phyloP scores from a whole-genome alignment of 2,329 filamentous ascomycete species.

The Alternaria alternata region DNA sequence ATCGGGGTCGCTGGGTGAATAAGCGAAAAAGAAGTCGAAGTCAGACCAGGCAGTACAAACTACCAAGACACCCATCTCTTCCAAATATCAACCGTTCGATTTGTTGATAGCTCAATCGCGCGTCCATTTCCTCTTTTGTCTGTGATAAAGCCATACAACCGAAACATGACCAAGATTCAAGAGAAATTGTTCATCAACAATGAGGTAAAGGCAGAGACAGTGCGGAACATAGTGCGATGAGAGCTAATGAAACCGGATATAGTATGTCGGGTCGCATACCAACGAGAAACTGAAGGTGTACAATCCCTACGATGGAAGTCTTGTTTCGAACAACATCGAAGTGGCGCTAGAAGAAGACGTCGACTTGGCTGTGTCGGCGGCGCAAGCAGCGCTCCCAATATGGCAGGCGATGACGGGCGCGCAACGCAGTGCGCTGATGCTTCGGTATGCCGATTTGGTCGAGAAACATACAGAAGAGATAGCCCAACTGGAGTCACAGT shows the following conservation, averaged over 20 bases:
- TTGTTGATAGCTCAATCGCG: neutral
- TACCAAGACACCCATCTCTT: neutral
- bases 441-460: conserved; percentile 36
- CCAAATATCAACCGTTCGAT: neutral
- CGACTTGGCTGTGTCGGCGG: conserved; percentile 37
- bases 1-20: neutral
- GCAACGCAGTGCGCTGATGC: conserved; percentile 35
- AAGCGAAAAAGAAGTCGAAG: neutral
- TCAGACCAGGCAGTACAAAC: too few relatives aligned
- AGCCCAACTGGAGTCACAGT: conserved; percentile 22
- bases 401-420: conserved; percentile 30
- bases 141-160: neutral
- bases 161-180: conserved; percentile 6
- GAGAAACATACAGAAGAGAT: conserved; percentile 25
- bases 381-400: conserved; percentile 32
- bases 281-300: conserved; percentile 31
- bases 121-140: fast-evolving
- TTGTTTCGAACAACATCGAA: conserved; percentile 33
- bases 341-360: conserved; percentile 34
- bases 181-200: conserved; percentile 41
- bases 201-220: conserved; percentile 20
- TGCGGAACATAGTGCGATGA: neutral
- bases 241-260: neutral
- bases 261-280: conserved; percentile 37
- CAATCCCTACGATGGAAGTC: conserved; percentile 35